A percentile compares a stretch with the other conserved stretches of the same genome.
Conservation (phyloP, 768 basidiomycete species). For the Serpula lacrymans region DNA sequence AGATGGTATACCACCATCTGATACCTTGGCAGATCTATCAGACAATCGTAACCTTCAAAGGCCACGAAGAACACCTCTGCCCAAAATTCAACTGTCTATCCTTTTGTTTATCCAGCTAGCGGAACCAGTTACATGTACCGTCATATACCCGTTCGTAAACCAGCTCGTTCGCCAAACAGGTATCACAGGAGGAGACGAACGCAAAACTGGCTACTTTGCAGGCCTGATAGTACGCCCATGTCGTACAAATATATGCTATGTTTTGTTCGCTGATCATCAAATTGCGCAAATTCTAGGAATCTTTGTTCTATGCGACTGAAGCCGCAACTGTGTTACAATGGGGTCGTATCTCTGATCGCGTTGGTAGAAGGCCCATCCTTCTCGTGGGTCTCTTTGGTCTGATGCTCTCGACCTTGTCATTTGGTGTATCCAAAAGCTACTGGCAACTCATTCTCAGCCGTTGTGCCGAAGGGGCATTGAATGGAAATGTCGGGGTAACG, state of each 20-base stretch:
- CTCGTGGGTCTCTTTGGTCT: slow-evolving; percentile 28
- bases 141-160: slow-evolving; percentile 46
- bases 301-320: slow-evolving; percentile 21
- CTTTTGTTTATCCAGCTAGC: slow-evolving; percentile 38
- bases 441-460: slow-evolving; percentile 21
- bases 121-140: slow-evolving; percentile 41
- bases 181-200: slow-evolving; percentile 41
- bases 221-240: slow-evolving; percentile 37
- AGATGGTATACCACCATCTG: too few species aligned
- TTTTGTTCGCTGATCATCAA: not conserved
- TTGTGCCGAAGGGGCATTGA: slow-evolving; percentile 26
- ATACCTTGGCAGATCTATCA: too few species aligned
- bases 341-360: slow-evolving; percentile 27
- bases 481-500: slow-evolving; percentile 20
- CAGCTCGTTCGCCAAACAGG: slow-evolving; percentile 44
- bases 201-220: slow-evolving; percentile 45
- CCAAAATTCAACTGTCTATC: slow-evolving; percentile 37
- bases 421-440: slow-evolving; percentile 27
- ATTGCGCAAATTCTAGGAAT: slow-evolving; percentile 13
- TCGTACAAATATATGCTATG: too few species aligned
- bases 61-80: slow-evolving; percentile 40
- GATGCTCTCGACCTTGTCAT: slow-evolving; percentile 22
- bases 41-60: too few species aligned
- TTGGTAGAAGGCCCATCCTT: slow-evolving; percentile 29
- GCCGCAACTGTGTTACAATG: slow-evolving; percentile 19